Evolutionary conservation across 805 yeast species (phyloP), one percentile per base, ranked within the genome.

Genomic region (Candida railenensis): DNA sequence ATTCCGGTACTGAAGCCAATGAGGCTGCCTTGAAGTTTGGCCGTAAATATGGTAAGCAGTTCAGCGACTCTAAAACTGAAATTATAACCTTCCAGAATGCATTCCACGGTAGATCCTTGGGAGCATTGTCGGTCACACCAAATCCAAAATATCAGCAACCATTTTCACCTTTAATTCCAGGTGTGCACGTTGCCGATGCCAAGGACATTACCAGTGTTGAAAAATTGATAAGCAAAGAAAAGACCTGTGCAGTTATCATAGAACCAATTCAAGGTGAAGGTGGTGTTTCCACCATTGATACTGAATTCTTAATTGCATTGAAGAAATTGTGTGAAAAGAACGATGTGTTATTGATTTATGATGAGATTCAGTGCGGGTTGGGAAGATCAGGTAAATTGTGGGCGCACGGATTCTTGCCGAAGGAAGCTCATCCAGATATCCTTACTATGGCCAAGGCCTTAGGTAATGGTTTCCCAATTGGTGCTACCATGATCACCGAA

Each of bases 231-330:
- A 71, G 76, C 50, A 62, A 62, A 49, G 82, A 79, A 2, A 80
- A 81, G 53, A 85, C 91, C 1, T 89, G 96, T 56, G 99, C 91
- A 45, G 94, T 94, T 25, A 94, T 94, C 46, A 83, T 94, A 34
- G 99, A 94, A 69, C 99, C 99, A 19, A 85, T 94, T 48, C 99
- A 94, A 73, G 99, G 98, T 55, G 99, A 92, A 71, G 98, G 99
- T 48, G 99, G 99, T 47, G 84, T 92, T 16, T 81, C 83, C 58
- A 81, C 85, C 18, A 78, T 89, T 48, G 74, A 78, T 34, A 54
- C 67, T 0, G 87, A 82, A 37, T 90, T 88, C 61, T 73, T 92
- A 51, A 61, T 73, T 3, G 81, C 80, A 42, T 70, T 92, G 62
- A 83, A 85, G 54, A 65, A 78, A 56, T 67, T 87, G 47, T 89